Base-by-base conservation (phyloP, 371 early-diverging fungal genomes). In the Syncephalastrum sp. region DNA sequence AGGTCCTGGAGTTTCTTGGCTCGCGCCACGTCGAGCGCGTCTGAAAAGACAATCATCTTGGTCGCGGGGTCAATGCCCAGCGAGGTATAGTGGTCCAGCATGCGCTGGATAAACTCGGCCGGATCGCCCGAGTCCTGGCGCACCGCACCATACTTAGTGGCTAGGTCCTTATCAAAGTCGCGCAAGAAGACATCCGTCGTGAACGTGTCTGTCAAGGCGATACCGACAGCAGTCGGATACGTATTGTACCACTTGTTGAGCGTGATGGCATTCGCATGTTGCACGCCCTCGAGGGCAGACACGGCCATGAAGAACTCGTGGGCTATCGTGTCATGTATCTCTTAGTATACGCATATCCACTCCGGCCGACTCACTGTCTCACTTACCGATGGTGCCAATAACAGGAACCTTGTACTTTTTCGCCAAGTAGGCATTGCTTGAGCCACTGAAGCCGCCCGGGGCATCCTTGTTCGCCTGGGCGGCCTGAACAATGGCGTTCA, bases 291-390 rank as follows among this genome's bases (percentile, higher is more conserved):
- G 46, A 90, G 61, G 13, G 88, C 90, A 7, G 89, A 85, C n/a
- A 82, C 67, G 1, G 82, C 91, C 90, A 90, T 91, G 55, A 82
- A 86, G 77, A 86, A 91, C 51, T 91, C 91, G 64, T 91, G 91
- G 0, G 87, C 86, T 75, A 45, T 14, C 8, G 21, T 3, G 7
- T 38, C 27, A 21, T 21, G 2, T 21, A 21, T 7, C 27, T 27
- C 27, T 27, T 3, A 27, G 27, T 14, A 10, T 23, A 56, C 19
- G n/a, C 21, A 44, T 42, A 13, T 46, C 5, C 27, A 3, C 25
- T 42, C 10, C 10, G 10, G 8, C 38, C 38, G 8, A 2, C 12
- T 46, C 46, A 6, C 15, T n/a, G 23, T 17, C 49, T 51, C 10
- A 57, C 61, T 70, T 73, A 75, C 85, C 88, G 8, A 91, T 81